Percentiles rank a stretch among this genome's conserved stretches.
Conservation (phyloP, 1,139 yeast genomes). For the Scheffersomyces insectosa region DNA sequence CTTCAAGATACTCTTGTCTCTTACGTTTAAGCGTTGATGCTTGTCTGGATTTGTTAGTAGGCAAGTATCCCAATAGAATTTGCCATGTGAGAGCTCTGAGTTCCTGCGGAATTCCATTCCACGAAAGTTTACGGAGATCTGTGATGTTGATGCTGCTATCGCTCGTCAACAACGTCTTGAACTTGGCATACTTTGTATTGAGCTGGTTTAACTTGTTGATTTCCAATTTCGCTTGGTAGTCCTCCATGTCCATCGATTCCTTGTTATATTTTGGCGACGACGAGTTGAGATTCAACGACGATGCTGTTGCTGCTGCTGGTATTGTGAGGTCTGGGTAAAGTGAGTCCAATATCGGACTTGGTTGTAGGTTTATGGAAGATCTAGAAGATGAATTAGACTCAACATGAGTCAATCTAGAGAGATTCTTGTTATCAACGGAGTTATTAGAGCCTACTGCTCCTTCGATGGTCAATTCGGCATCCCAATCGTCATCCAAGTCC, state of each 20-base stretch:
- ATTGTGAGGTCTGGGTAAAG: constrained; percentile 40
- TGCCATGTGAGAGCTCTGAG: constrained; percentile 90
- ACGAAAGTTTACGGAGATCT: constrained; percentile 75
- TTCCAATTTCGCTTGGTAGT: constrained; percentile 40
- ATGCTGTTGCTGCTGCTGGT: constrained; percentile 12
- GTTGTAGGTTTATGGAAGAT: constrained; percentile 17
- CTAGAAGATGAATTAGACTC: constrained; percentile 7
- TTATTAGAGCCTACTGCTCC: background rate
- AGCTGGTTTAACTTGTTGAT: constrained; percentile 59
- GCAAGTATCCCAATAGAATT: constrained; percentile 81
- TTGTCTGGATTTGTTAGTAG: constrained; percentile 80
- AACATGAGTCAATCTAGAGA: constrained; percentile 6
- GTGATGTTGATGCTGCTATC: constrained; percentile 51
- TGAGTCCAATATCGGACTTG: constrained; percentile 39
- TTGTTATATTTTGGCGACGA: constrained; percentile 10
- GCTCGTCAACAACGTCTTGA: constrained; percentile 61
- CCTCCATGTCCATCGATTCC: constrained; percentile 29
- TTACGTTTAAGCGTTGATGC: constrained; percentile 69
- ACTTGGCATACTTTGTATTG: constrained; percentile 63
- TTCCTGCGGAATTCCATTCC: constrained; percentile 92
- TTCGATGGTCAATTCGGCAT: constrained; percentile 68
- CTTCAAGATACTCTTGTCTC: constrained; percentile 82
- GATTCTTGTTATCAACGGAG: constrained; percentile 6
- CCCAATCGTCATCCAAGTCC: constrained; percentile 91
- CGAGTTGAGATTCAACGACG: constrained; percentile 1